A percentile compares a stretch with the other conserved stretches of the same genome.
Conservation (phyloP, 495 filamentous ascomycete species). For the Daldinia bambusicola region DNA sequence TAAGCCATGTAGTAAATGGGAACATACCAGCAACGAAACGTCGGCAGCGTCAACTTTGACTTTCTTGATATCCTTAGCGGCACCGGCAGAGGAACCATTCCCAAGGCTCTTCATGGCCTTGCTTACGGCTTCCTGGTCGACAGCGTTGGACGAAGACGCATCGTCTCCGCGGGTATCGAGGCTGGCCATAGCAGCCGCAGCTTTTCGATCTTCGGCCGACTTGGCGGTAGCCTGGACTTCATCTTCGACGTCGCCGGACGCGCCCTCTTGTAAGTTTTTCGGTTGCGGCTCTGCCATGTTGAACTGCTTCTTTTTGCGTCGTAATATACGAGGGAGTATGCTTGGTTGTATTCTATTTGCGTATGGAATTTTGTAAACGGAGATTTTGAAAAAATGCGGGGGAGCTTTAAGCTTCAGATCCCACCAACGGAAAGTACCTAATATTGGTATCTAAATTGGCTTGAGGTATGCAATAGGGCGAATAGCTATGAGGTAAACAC, state of each 20-base stretch:
- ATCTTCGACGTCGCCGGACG: conserved; percentile 69
- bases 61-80: conserved; percentile 57
- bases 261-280: conserved; percentile 64
- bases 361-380: too few relatives aligned
- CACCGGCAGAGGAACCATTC: conserved; percentile 28
- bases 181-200: conserved; percentile 82
- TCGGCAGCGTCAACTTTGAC: conserved; percentile 62
- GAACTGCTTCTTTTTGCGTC: neutral
- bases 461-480: neutral
- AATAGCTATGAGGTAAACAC: neutral
- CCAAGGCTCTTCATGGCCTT: conserved; percentile 82
- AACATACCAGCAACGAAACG: conserved; percentile 54
- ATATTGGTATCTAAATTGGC: neutral
- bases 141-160: conserved; percentile 60
- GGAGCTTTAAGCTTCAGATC: too few relatives aligned
- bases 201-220: conserved; percentile 87
- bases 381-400: too few relatives aligned
- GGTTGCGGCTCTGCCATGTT: conserved; percentile 71
- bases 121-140: conserved; percentile 83
- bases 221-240: conserved; percentile 71
- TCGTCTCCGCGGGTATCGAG: conserved; percentile 74
- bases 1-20: neutral
- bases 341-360: neutral
- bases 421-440: too few relatives aligned
- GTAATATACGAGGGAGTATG: neutral